Conservation (phyloP, 495 filamentous ascomycete genomes). For the Penicillium salamii region DNA sequence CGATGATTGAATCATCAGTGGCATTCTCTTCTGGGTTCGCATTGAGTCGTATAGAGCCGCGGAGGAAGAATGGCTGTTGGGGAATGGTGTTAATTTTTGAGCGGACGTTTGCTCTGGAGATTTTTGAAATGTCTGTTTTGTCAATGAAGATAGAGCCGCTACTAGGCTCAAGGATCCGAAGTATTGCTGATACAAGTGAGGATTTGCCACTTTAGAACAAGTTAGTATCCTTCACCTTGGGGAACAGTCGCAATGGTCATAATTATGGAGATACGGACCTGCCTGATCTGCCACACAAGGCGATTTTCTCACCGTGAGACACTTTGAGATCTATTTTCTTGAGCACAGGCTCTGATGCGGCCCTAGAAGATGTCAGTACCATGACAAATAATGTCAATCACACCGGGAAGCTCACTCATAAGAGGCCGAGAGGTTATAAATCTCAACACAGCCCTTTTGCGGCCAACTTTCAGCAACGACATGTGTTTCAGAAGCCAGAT, state of each 20-base stretch:
- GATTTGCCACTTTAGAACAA: slow-evolving; percentile 34
- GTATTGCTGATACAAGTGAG: slow-evolving; percentile 39
- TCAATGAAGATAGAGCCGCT: slow-evolving; percentile 44
- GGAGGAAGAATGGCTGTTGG: slow-evolving; percentile 48
- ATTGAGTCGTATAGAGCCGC: slow-evolving; percentile 45
- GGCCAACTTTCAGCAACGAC: slow-evolving; percentile 20
- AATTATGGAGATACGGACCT: slow-evolving; percentile 23
- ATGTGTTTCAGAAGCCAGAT: slow-evolving; percentile 16
- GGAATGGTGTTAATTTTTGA: slow-evolving; percentile 40
- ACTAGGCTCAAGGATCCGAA: slow-evolving; percentile 35
- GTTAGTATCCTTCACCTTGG: neutral
- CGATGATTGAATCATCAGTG: slow-evolving; percentile 36
- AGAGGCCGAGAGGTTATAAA: slow-evolving; percentile 21
- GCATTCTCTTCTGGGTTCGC: slow-evolving; percentile 33
- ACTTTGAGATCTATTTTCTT: slow-evolving; percentile 12
- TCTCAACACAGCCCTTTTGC: slow-evolving; percentile 15
- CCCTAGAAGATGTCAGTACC: neutral
- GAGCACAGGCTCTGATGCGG: slow-evolving; percentile 13
- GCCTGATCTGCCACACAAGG: slow-evolving; percentile 46
- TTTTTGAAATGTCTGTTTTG: slow-evolving; percentile 36
- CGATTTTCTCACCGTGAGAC: slow-evolving; percentile 38
- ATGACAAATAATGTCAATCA: slow-evolving; percentile 2
- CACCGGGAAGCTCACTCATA: slow-evolving; percentile 16
- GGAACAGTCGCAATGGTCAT: neutral
- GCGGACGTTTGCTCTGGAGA: slow-evolving; percentile 29